These are phyloP conservation scores for Microcera coccophila DNA, from an alignment of 2,329 filamentous ascomycete species.

Conservation along the genomic window DNA sequence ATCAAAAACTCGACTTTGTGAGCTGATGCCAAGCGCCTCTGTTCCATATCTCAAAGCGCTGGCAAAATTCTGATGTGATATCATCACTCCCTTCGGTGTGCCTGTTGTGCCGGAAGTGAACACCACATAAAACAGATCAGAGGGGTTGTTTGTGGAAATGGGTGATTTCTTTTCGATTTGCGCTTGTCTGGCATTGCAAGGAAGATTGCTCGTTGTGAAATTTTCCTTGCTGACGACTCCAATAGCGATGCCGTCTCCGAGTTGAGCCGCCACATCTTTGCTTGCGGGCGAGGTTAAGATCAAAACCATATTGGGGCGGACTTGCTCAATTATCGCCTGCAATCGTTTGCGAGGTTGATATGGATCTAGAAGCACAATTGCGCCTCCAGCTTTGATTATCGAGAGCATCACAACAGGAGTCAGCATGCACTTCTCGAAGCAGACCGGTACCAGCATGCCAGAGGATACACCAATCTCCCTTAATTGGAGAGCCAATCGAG, in stretches of 20 bases:
- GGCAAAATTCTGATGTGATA: slow-evolving; percentile 46
- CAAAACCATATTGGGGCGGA: background rate
- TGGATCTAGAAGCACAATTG: slow-evolving; percentile 19
- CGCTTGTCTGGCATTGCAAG: too few species aligned
- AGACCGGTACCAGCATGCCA: slow-evolving; percentile 30
- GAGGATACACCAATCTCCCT: slow-evolving; percentile 22
- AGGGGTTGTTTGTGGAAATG: too few species aligned
- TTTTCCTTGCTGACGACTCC: too few species aligned
- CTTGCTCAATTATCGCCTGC: background rate
- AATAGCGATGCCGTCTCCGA: too few species aligned
- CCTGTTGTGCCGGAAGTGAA: slow-evolving; percentile 65
- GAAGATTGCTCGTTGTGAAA: too few species aligned
- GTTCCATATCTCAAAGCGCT: slow-evolving; percentile 32
- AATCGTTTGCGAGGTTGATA: slow-evolving; percentile 5
- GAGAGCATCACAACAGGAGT: slow-evolving; percentile 19
- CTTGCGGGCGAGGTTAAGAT: too few species aligned
- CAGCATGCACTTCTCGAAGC: slow-evolving; percentile 23
- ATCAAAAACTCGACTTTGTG: slow-evolving; percentile 40
- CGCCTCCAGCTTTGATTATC: slow-evolving; percentile 26
- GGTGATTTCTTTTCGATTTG: too few species aligned
- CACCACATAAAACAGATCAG: slow-evolving; percentile 46
- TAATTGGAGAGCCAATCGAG: slow-evolving; percentile 5
- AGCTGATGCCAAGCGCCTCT: slow-evolving; percentile 37
- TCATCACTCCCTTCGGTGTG: slow-evolving; percentile 59
- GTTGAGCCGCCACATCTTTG: too few species aligned